These are phyloP conservation scores for Chenopodium album DNA, from an alignment of 148 eudicot species.

Conservation along the genomic window DNA sequence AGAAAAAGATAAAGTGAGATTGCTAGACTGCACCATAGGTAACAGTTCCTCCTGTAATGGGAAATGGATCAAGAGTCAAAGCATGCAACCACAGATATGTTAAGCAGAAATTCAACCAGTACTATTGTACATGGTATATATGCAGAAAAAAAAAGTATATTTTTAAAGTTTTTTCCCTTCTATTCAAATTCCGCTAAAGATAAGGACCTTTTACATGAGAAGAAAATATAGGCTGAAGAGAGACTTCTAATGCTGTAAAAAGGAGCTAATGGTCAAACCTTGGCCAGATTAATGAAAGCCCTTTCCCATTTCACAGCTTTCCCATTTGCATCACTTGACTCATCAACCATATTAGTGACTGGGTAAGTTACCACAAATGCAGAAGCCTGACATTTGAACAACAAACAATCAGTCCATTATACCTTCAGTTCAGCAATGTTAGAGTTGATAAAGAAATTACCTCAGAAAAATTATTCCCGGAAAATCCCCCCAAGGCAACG, in stretches of 20 bases:
- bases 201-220: background rate
- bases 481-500: constrained; percentile 61
- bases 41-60: constrained; percentile 50
- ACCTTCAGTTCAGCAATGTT: background rate
- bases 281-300: constrained; percentile 66
- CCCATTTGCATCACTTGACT: constrained; percentile 45
- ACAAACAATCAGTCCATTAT: constrained; percentile 12
- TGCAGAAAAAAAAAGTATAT: background rate
- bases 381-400: constrained; percentile 48
- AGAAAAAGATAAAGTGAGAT: constrained; percentile 58
- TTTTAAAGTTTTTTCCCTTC: background rate
- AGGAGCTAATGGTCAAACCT: constrained; percentile 34
- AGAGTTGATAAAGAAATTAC: constrained; percentile 28
- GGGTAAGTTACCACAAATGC: constrained; percentile 73
- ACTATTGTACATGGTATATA: background rate
- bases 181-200: background rate
- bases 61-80: constrained; percentile 5
- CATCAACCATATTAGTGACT: constrained; percentile 54
- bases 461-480: constrained; percentile 63
- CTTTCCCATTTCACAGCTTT: constrained; percentile 72
- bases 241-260: background rate
- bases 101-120: background rate
- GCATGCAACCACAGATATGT: background rate
- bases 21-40: constrained; percentile 50
- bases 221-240: background rate